Percentiles rank a stretch among this genome's conserved stretches.
These are phyloP conservation scores for Kalmusia sp. DNA, from an alignment of 2,329 filamentous ascomycete genomes.

Conservation along the genomic window DNA sequence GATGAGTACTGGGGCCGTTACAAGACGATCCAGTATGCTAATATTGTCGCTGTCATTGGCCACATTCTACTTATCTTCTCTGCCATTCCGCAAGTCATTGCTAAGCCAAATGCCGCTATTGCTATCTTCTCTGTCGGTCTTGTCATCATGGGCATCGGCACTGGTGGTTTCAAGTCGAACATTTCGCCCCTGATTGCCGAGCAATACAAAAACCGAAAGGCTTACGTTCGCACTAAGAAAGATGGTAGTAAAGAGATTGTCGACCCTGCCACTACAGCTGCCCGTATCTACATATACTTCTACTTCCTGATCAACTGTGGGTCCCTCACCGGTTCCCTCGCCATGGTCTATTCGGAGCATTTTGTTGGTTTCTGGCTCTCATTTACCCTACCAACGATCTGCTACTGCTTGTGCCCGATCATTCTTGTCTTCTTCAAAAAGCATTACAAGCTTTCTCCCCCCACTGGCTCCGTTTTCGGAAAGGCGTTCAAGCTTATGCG, in stretches of 20 bases:
- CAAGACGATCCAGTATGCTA: slow-evolving; percentile 64
- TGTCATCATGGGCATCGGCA: slow-evolving; percentile 70
- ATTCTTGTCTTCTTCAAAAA: slow-evolving; percentile 66
- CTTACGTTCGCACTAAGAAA: slow-evolving; percentile 37
- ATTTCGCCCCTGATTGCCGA: slow-evolving; percentile 65
- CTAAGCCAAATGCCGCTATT: slow-evolving; percentile 57
- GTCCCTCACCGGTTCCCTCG: slow-evolving; percentile 41
- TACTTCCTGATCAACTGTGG: slow-evolving; percentile 49
- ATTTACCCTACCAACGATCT: slow-evolving; percentile 69
- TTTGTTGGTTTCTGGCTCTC: slow-evolving; percentile 75
- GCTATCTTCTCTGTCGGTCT: slow-evolving; percentile 63
- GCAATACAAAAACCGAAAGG: slow-evolving; percentile 53
- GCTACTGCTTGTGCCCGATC: slow-evolving; percentile 67
- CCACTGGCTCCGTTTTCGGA: slow-evolving; percentile 73
- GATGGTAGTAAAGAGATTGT: slow-evolving; percentile 65
- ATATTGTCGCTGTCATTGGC: slow-evolving; percentile 64
- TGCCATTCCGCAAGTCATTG: slow-evolving; percentile 61
- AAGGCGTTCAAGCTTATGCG: slow-evolving; percentile 69
- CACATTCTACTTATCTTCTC: slow-evolving; percentile 63
- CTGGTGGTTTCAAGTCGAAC: slow-evolving; percentile 74
- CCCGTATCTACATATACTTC: slow-evolving; percentile 62
- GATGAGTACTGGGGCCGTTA: slow-evolving; percentile 68
- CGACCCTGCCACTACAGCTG: slow-evolving; percentile 70
- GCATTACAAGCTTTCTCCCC: slow-evolving; percentile 71
- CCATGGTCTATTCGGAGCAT: slow-evolving; percentile 48